phyloP scores from a whole-genome alignment of 2,329 filamentous ascomycete genomes.

The Aspergillus chevalieri region DNA sequence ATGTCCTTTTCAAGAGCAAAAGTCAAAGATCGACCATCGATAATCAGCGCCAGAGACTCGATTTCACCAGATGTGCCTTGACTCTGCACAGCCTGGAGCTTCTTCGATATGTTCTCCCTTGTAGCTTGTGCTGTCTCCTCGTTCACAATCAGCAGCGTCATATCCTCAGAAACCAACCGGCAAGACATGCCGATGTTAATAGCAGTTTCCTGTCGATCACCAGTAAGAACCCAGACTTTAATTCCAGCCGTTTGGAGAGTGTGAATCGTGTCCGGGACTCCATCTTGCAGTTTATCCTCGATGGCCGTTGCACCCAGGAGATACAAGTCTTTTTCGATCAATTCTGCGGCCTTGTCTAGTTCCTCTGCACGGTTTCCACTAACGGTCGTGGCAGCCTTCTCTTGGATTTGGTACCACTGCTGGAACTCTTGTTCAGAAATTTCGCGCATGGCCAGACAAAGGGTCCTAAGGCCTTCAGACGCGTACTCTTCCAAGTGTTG shows the following conservation, averaged over 20 bases:
- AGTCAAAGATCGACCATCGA: constrained; percentile 92
- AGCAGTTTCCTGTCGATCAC: constrained; percentile 94
- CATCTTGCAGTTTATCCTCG: constrained; percentile 92
- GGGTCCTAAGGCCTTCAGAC: constrained; percentile 86
- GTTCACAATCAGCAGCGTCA: constrained; percentile 95
- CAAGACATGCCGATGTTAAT: constrained; percentile 99
- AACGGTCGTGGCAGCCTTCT: constrained; percentile 82
- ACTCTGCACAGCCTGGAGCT: constrained; percentile 79
- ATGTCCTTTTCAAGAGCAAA: constrained; percentile 89
- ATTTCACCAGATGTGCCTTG: constrained; percentile 61
- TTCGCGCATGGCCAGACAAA: constrained; percentile 92
- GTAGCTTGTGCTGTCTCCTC: constrained; percentile 76
- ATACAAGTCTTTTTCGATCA: constrained; percentile 88
- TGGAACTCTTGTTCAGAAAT: constrained; percentile 81
- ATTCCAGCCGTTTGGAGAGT: constrained; percentile 94
- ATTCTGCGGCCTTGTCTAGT: constrained; percentile 90
- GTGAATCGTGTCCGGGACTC: constrained; percentile 95
- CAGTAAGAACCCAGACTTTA: constrained; percentile 97
- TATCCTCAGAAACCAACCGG: constrained; percentile 96
- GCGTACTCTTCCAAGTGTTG: constrained; percentile 98
- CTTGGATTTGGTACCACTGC: constrained; percentile 81
- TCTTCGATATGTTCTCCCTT: constrained; percentile 84
- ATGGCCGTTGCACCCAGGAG: constrained; percentile 94
- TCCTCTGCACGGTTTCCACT: constrained; percentile 89
- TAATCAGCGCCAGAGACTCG: constrained; percentile 84